A percentile compares a stretch with the other conserved stretches of the same genome.
phyloP scores from a whole-genome alignment of 805 yeast genomes.

The Saccharomycopsis guyanensis region DNA sequence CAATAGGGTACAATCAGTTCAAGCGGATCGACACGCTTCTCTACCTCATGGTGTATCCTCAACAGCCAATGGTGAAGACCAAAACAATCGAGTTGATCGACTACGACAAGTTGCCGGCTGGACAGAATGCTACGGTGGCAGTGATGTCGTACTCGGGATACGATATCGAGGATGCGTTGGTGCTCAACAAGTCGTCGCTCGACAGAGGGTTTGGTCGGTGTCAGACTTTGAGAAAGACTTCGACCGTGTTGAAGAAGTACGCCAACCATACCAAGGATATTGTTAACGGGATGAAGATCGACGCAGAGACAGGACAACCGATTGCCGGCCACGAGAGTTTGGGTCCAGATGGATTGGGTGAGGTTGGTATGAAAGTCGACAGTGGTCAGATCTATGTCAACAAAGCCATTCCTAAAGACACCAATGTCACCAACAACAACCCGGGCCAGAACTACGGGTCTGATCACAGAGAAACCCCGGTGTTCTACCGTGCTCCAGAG shows the following conservation, averaged over 20 bases:
- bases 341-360: slow-evolving; percentile 95
- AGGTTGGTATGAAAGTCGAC: slow-evolving; percentile 84
- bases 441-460: slow-evolving; percentile 26
- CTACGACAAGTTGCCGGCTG: slow-evolving; percentile 96
- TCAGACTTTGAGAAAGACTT: slow-evolving; percentile 88
- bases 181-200: slow-evolving; percentile 83
- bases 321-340: slow-evolving; percentile 79
- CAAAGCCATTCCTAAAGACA: slow-evolving; percentile 85
- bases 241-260: slow-evolving; percentile 81
- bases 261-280: slow-evolving; percentile 92
- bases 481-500: slow-evolving; percentile 89
- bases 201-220: slow-evolving; percentile 98
- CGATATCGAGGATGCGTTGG: slow-evolving; percentile 98
- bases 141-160: slow-evolving; percentile 99
- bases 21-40: slow-evolving; percentile 89
- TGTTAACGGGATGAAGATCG: slow-evolving; percentile 84
- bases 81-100: slow-evolving; percentile 92
- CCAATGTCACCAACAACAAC: slow-evolving; percentile 31
- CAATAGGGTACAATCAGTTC: slow-evolving; percentile 95
- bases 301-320: slow-evolving; percentile 63
- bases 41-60: slow-evolving; percentile 97
- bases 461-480: slow-evolving; percentile 85
- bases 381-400: slow-evolving; percentile 93
- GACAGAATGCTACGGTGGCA: slow-evolving; percentile 97
- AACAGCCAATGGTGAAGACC: slow-evolving; percentile 98